Evolutionary conservation across 305 asterid species (phyloP), one percentile per base, ranked within the genome.

Genomic region (Fraxinus angustifolia): DNA sequence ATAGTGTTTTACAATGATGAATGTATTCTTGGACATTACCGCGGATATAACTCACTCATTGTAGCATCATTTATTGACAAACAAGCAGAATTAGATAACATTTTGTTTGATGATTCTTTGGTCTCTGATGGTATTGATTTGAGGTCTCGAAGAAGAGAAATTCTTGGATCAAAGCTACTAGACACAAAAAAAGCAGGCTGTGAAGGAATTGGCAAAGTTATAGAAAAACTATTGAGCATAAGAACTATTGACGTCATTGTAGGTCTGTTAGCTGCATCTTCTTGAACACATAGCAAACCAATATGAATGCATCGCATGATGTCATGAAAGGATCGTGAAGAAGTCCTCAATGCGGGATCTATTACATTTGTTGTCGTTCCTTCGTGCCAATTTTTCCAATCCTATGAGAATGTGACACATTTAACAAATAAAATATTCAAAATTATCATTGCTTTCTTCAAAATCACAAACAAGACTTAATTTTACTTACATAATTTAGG

Each of bases 401-500:
- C 70, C 19, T 70, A 11, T 0, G 23, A 6, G 45, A 70, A 28
- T 28, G 3, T 14, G 19, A 23, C 19, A 14, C 8, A 0, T 42
- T 70, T 0, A 8, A 2, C 7, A 31, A 65, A 23, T 19, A 65
- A 16, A 23, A 28, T 70, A 23, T 11, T 56, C 21, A 1, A 56
- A 3, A 21, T 56, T 21, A 56, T 56, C 1, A 1, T 6, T 17
- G 26, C 5, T 11, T 42, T 4, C 65, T 53, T 56, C 67, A n/a
- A 56, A 56, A n/a, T 56, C 26, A 56, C 28, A 17, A 31, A 30
- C 17, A 31, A 11, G 19, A 11, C 1, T 23, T 76, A 30, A 56
- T 12, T 23, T 1, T 30, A 81, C 90, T 87, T 80, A 87, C 90
- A 33, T 16, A 76, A 38, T 79, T 88, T 83, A 87, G 50, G 45